A percentile compares a stretch with the other conserved stretches of the same genome.
Evolutionary conservation across 1,284 basidiomycete species (phyloP).

Genomic region (Rhodotorula mucilaginosa): DNA sequence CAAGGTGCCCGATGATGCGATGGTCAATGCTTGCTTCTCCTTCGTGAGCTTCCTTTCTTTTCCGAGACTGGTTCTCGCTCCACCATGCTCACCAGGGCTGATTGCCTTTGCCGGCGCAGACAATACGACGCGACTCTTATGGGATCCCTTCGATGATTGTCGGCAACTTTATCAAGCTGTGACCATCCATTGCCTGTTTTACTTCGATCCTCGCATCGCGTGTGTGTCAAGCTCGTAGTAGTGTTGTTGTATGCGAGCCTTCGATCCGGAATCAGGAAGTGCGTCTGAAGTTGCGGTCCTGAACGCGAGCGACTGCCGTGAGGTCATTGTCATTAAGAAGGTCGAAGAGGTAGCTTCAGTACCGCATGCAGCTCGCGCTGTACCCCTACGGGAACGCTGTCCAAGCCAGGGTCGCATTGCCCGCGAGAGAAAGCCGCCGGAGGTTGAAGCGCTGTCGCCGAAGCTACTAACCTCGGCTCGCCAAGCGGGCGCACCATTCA

Average conservation of each 20-base stretch:
- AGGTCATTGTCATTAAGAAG: no score
- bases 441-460: no score
- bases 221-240: background rate
- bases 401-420: no score
- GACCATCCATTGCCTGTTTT: no score
- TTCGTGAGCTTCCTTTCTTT: slow-evolving; percentile 2
- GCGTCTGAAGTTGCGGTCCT: background rate
- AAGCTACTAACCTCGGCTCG: no score
- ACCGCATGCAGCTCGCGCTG: no score
- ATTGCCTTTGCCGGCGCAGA: background rate
- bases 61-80: background rate
- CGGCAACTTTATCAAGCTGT: slow-evolving; percentile 34
- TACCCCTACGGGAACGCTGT: no score
- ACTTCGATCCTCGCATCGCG: background rate
- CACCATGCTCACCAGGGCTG: background rate
- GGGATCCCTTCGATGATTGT: slow-evolving; percentile 34
- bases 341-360: no score
- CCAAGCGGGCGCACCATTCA: no score
- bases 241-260: background rate
- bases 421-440: no score
- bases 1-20: slow-evolving; percentile 31
- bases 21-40: slow-evolving; percentile 30
- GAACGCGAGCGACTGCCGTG: background rate
- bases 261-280: background rate
- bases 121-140: slow-evolving; percentile 32